Conservation (phyloP, 805 yeast species). For the Barnettozyma californica region DNA sequence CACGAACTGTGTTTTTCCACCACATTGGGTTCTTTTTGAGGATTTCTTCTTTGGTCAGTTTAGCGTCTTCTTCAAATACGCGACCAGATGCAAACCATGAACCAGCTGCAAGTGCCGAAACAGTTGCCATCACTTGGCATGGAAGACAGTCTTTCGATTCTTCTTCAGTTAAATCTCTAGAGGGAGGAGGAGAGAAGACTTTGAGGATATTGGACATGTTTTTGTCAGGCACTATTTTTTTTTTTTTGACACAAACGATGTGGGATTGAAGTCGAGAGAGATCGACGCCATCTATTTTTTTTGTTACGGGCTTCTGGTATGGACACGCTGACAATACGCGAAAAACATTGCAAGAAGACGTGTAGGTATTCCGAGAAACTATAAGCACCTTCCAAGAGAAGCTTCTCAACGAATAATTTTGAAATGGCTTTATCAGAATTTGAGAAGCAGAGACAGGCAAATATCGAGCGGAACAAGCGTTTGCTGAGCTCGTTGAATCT, state of each 20-base stretch:
- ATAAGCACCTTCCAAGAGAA: not conserved
- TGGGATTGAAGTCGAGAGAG: not conserved
- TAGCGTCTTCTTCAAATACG: conserved; percentile 42
- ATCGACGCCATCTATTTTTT: not conserved
- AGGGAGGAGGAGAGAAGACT: conserved; percentile 23
- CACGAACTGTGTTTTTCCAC: conserved; percentile 56
- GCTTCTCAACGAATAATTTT: too few species aligned
- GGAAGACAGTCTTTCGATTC: conserved; percentile 53
- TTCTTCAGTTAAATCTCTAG: conserved; percentile 31
- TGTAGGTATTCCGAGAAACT: not conserved
- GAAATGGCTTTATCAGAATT: conserved; percentile 45
- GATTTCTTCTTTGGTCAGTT: conserved; percentile 29
- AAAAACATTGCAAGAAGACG: not conserved
- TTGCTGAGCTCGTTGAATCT: conserved; percentile 68
- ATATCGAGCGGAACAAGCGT: conserved; percentile 79
- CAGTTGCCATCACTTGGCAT: conserved; percentile 63
- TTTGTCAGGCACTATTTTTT: too few species aligned
- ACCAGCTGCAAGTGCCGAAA: conserved; percentile 57
- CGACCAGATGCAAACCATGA: conserved; percentile 52
- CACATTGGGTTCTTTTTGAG: conserved; percentile 42
- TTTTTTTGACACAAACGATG: not conserved
- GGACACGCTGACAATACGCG: not conserved
- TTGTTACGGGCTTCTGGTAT: not conserved
- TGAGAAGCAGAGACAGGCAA: conserved; percentile 66
- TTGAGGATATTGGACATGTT: conserved; percentile 23